Base-by-base conservation (phyloP, 164 flowering plant genomes). In the Hamamelis virginiana region DNA sequence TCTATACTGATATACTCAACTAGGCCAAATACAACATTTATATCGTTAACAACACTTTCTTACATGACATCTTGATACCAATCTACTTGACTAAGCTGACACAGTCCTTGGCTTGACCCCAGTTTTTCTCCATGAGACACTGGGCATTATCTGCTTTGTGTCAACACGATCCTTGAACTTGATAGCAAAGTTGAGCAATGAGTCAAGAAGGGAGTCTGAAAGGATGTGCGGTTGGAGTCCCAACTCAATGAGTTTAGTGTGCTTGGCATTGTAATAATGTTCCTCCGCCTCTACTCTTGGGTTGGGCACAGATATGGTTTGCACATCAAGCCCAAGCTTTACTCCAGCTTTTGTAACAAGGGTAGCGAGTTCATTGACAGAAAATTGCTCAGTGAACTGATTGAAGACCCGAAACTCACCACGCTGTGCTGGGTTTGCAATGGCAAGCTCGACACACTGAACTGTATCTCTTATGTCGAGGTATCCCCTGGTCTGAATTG, bases 281-380 rank as follows among this genome's bases (percentile, higher is more conserved):
- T 92, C 97, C 74, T 94, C 98, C 14, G 96, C 95, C 78, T 94
- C 98, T 9, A 94, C 97, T 63, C 98, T 85, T 22, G 98, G 98
- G 74, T 94, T 94, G 4, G 98, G 98, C 59, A 94, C 95, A 15
- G 91, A 83, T 72, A 72, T 80, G 47, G 92, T 82, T 73, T 76
- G 51, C 65, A 92, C 97, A 18, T 92, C 86, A 61, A 94, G 70
- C 19, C 98, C 98, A 27, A 92, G 88, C 71, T 94, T 91, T 75
- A 81, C 67, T 18, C 98, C 98, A 0, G 96, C 97, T 68, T 89
- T 89, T 23, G 94, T 90, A 9, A 94, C 97, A 11, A 90, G 90
- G 58, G 82, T 60, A 5, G 98, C 96, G 33, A 94, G 98, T 64
- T 92, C 89, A 62, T 89, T 92, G 26, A 92, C 98, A 27, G 97